phyloP scores from a whole-genome alignment of 352 stramenopile genomes.

The Pythium aquatile region DNA sequence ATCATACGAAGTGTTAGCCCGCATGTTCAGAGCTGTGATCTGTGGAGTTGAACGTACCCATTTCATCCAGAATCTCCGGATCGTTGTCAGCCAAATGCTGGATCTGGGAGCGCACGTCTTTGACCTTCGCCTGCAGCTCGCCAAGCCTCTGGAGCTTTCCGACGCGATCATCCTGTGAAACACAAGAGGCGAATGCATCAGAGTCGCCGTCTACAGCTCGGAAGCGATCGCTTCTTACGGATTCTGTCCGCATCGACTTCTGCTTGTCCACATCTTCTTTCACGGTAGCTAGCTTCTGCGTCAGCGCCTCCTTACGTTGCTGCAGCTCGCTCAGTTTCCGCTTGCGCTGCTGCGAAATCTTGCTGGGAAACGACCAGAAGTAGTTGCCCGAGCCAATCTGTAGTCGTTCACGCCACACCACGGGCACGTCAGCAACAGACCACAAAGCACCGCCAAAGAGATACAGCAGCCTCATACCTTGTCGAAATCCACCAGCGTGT shows the following conservation, averaged over 20 bases:
- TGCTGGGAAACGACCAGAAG: constrained; percentile 88
- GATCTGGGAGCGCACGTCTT: constrained; percentile 48
- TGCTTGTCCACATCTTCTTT: constrained; percentile 52
- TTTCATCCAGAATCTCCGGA: constrained; percentile 57
- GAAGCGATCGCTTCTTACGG: constrained; percentile 30
- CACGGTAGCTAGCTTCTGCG: constrained; percentile 49
- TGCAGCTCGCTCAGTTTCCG: constrained; percentile 69
- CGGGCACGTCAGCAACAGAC: not conserved
- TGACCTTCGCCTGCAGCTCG: constrained; percentile 50
- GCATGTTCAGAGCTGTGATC: not conserved
- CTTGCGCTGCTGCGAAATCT: constrained; percentile 76
- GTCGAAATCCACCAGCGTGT: constrained; percentile 78
- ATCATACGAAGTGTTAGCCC: not conserved
- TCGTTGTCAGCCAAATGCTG: constrained; percentile 76
- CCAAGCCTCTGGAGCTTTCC: constrained; percentile 56
- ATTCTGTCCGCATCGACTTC: constrained; percentile 48
- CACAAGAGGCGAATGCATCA: not conserved
- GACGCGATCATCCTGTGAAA: constrained; percentile 54
- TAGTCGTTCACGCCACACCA: not conserved
- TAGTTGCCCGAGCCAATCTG: constrained; percentile 86
- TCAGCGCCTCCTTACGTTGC: constrained; percentile 37
- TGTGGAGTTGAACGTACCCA: constrained; percentile 30
- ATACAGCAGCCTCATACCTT: constrained; percentile 37
- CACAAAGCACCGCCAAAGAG: not conserved
- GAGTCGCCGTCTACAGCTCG: not conserved